Conservation (phyloP, 1,139 yeast genomes). For the Eremothecium cymbalariae region DNA sequence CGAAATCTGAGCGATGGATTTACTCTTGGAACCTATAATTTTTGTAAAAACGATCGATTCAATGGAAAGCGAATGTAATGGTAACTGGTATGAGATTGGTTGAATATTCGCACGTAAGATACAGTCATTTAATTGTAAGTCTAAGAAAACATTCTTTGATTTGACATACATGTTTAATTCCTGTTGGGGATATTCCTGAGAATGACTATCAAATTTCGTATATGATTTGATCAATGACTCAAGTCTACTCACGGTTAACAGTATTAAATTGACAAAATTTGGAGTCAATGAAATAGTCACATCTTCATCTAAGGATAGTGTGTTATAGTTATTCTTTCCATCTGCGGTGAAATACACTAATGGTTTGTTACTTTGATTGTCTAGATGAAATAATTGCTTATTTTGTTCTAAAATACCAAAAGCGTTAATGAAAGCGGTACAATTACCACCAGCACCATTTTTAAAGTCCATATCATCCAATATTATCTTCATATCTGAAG, state of each 20-base stretch:
- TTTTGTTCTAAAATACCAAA: slow-evolving; percentile 1
- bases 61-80: neutral
- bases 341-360: too few relatives aligned
- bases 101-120: neutral
- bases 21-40: neutral
- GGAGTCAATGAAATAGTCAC: too few relatives aligned
- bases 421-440: slow-evolving; percentile 1
- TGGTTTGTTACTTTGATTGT: too few relatives aligned
- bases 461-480: slow-evolving; percentile 12
- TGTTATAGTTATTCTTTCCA: too few relatives aligned
- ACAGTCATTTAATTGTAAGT: neutral
- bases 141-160: neutral
- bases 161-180: neutral
- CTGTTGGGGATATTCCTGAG: too few relatives aligned
- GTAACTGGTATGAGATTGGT: neutral
- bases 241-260: too few relatives aligned
- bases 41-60: neutral
- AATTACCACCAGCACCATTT: neutral
- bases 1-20: neutral
- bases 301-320: too few relatives aligned
- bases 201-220: too few relatives aligned
- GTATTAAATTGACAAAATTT: too few relatives aligned
- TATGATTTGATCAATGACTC: too few relatives aligned
- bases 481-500: slow-evolving; percentile 9
- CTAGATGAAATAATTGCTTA: slow-evolving; percentile 1